phyloP scores from a whole-genome alignment of 495 filamentous ascomycete species.

The Talaromyces adpressus region DNA sequence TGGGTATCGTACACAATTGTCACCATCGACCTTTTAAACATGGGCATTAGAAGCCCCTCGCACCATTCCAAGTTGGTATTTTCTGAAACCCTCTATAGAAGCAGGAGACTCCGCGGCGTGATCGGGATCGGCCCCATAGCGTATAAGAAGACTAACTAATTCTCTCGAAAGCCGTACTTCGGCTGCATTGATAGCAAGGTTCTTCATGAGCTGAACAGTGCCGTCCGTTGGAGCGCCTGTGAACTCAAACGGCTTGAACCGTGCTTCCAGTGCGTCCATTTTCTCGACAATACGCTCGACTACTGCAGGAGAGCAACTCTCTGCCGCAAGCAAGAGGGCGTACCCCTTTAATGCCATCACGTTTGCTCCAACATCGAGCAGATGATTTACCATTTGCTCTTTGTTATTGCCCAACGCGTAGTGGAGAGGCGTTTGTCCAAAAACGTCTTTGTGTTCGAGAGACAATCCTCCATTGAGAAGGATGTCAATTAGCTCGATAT shows the following conservation, averaged over 20 bases:
- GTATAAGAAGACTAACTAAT: not conserved
- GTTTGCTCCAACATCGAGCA: not conserved
- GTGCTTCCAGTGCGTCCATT: not conserved
- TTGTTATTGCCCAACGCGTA: not conserved
- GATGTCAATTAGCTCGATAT: not conserved
- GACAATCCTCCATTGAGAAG: not conserved
- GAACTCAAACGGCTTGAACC: not conserved
- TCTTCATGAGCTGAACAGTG: not conserved
- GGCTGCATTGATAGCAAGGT: not conserved
- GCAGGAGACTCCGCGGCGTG: not conserved
- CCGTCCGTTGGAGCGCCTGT: not conserved
- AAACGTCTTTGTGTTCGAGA: not conserved
- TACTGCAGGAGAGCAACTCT: not conserved
- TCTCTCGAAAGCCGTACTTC: not conserved
- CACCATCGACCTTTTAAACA: too few species aligned
- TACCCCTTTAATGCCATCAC: not conserved
- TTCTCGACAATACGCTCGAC: not conserved
- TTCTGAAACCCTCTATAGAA: too few species aligned
- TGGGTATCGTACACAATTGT: too few species aligned
- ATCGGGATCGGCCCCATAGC: not conserved
- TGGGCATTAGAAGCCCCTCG: too few species aligned
- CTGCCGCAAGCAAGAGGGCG: not conserved
- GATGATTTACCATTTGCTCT: not conserved
- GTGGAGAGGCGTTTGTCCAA: not conserved
- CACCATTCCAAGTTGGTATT: too few species aligned